A percentile compares a stretch with the other conserved stretches of the same genome.
phyloP scores from a whole-genome alignment of 352 stramenopile genomes.

The Globisporangium orthogonon region DNA sequence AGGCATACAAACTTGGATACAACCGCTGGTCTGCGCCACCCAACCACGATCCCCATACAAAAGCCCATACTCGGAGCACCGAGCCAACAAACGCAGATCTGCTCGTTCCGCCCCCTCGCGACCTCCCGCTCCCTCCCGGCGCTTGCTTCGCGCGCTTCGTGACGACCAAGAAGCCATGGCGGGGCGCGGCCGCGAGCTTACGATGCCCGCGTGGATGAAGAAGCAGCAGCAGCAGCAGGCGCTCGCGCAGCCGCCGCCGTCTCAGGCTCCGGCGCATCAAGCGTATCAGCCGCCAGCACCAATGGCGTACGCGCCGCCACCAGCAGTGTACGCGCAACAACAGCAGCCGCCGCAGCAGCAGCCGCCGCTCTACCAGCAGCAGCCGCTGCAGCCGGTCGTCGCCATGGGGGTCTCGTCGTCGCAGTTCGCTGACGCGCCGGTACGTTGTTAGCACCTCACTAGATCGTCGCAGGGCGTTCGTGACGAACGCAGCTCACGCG shows the following conservation, averaged over 20 bases:
- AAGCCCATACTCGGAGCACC: background rate
- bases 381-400: slow-evolving; percentile 9
- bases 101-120: background rate
- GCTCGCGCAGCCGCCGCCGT: slow-evolving; percentile 18
- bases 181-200: slow-evolving; percentile 78
- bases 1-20: slow-evolving; percentile 10
- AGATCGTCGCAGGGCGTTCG: too few species aligned
- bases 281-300: slow-evolving; percentile 16
- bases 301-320: slow-evolving; percentile 8
- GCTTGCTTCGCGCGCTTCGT: too few species aligned
- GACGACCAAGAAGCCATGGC: slow-evolving; percentile 29
- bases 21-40: slow-evolving; percentile 2
- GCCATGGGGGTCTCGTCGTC: slow-evolving; percentile 10
- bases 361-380: slow-evolving; percentile 5
- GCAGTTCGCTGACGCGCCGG: slow-evolving; percentile 63
- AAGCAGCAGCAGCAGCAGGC: slow-evolving; percentile 52
- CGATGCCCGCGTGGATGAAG: slow-evolving; percentile 86
- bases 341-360: background rate
- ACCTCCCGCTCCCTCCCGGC: background rate
- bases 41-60: background rate
- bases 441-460: slow-evolving; percentile 13
- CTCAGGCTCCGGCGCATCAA: slow-evolving; percentile 28
- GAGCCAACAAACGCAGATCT: background rate
- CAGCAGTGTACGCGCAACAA: slow-evolving; percentile 4
- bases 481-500: background rate